Evolutionary conservation across 768 basidiomycete genomes (phyloP).

Genomic region (Hygrophoropsis aurantiaca): DNA sequence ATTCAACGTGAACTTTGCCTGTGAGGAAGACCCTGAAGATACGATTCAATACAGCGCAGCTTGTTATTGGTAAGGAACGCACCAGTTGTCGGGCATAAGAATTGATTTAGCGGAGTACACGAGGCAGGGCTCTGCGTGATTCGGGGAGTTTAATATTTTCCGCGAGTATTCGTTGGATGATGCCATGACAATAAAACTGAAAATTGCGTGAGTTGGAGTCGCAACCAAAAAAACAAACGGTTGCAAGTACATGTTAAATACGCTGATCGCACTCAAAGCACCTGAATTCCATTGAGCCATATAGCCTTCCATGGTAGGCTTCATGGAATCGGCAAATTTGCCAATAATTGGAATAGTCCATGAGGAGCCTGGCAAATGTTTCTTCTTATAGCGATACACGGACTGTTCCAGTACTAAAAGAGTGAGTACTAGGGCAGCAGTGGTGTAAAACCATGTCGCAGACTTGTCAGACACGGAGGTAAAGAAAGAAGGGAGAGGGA

Average conservation of each 20-base stretch:
- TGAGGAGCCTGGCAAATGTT: conserved; percentile 76
- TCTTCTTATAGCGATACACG: conserved; percentile 88
- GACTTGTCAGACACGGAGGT: conserved; percentile 22
- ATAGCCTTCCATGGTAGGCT: conserved; percentile 90
- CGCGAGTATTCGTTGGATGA: conserved; percentile 90
- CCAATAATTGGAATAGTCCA: conserved; percentile 99
- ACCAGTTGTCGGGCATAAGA: conserved; percentile 87
- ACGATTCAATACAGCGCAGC: background rate
- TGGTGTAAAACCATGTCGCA: conserved; percentile 63
- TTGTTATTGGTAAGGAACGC: conserved; percentile 15
- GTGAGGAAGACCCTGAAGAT: conserved; percentile 90
- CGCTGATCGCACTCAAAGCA: conserved; percentile 83
- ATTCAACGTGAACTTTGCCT: conserved; percentile 91
- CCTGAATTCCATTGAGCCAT: conserved; percentile 91
- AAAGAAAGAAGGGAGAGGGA: conserved; percentile 50
- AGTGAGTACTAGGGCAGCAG: conserved; percentile 63
- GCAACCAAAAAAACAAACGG: background rate
- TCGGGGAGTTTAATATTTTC: conserved; percentile 95
- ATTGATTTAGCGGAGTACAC: conserved; percentile 89
- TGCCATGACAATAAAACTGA: conserved; percentile 97
- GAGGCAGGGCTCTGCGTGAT: conserved; percentile 90
- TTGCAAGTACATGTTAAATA: conserved; percentile 89
- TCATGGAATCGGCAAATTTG: conserved; percentile 89
- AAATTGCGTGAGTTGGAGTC: background rate
- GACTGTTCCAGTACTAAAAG: conserved; percentile 86